Evolutionary conservation across 2,329 filamentous ascomycete species (phyloP).

Genomic region (Pseudogymnoascus sp.): DNA sequence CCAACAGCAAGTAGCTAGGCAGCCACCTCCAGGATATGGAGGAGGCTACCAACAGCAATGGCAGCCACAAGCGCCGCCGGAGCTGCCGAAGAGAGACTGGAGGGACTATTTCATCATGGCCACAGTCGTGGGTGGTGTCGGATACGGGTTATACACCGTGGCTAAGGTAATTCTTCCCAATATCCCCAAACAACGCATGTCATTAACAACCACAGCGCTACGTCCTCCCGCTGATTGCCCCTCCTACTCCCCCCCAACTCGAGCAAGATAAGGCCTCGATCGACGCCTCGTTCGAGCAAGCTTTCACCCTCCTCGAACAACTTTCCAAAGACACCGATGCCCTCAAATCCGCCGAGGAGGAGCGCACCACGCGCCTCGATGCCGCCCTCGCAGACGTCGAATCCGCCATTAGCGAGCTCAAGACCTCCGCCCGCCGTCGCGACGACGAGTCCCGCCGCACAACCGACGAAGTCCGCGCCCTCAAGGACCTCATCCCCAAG

Average conservation of each 20-base stretch:
- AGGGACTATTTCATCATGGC: conserved; percentile 99
- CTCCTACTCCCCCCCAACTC: conserved; percentile 85
- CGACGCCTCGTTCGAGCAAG: conserved; percentile 86
- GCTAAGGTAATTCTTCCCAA: conserved; percentile 58
- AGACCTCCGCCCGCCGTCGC: conserved; percentile 67
- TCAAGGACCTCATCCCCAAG: conserved; percentile 80
- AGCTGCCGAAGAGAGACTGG: conserved; percentile 78
- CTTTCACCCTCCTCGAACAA: conserved; percentile 86
- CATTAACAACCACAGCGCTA: conserved; percentile 57
- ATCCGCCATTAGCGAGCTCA: conserved; percentile 69
- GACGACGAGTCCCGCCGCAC: conserved; percentile 83
- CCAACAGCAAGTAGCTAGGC: conserved; percentile 34
- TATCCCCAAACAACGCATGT: not conserved
- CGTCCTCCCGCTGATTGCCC: conserved; percentile 80
- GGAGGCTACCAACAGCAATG: conserved; percentile 44
- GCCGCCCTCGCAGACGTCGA: conserved; percentile 76
- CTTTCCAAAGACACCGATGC: conserved; percentile 81
- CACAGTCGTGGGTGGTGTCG: conserved; percentile 80
- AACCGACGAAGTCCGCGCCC: conserved; percentile 71
- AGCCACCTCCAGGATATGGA: conserved; percentile 35
- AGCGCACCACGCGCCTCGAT: conserved; percentile 76
- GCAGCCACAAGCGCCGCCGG: conserved; percentile 46
- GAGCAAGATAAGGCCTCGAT: conserved; percentile 91
- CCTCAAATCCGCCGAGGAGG: conserved; percentile 78
- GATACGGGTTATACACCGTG: conserved; percentile 80